Conservation (phyloP, 257 asterid species). For the Nicotiana benthamiana region DNA sequence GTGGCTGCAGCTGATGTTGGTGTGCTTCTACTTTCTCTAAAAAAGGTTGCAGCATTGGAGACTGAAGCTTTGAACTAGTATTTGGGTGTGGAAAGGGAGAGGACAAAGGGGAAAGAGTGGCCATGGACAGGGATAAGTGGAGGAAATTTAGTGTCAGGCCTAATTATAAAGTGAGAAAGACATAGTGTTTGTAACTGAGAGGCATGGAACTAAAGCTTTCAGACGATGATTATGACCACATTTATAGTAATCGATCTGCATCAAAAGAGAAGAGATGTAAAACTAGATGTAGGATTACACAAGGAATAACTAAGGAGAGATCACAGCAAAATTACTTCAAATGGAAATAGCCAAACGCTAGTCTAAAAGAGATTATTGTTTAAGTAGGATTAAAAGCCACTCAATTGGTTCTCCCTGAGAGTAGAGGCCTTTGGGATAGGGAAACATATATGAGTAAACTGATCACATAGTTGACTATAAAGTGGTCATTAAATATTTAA, state of each 20-base stretch:
- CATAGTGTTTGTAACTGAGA: neutral
- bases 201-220: neutral
- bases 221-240: neutral
- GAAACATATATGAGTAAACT: neutral
- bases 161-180: neutral
- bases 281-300: neutral
- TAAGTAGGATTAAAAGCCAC: neutral
- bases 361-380: neutral
- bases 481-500: neutral
- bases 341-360: neutral
- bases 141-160: neutral
- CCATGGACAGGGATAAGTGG: neutral
- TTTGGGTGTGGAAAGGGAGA: neutral
- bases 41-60: neutral
- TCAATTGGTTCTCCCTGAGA: neutral
- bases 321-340: neutral
- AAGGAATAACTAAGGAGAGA: neutral
- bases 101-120: neutral
- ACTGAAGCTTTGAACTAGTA: neutral
- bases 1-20: neutral
- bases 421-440: neutral
- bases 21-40: neutral
- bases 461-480: neutral
- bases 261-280: neutral
- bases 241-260: neutral